Percentiles rank a stretch among this genome's conserved stretches.
Conservation (phyloP, 2,329 filamentous ascomycete species). For the Conoideocrella luteorostrata region DNA sequence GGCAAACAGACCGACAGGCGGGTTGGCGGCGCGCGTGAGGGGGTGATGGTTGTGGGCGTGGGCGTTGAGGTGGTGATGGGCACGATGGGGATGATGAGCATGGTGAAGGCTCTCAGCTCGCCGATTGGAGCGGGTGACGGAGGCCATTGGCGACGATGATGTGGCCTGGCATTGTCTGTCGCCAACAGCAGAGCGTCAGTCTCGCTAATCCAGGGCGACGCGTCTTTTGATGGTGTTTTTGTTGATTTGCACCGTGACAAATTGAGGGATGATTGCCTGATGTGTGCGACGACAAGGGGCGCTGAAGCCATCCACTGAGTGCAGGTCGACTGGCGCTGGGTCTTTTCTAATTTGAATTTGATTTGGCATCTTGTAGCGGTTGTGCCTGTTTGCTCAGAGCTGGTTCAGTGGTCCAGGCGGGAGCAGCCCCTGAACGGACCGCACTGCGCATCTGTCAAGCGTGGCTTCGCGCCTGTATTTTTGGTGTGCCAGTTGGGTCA, state of each 20-base stretch:
- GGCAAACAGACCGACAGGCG: constrained; percentile 11
- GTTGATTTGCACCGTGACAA: background rate
- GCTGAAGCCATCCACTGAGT: background rate
- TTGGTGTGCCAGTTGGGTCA: too few relatives aligned
- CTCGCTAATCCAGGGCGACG: constrained; percentile 7
- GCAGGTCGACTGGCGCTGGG: too few relatives aligned
- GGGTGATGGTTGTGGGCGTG: constrained; percentile 18
- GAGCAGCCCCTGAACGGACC: background rate
- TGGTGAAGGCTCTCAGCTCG: constrained; percentile 40
- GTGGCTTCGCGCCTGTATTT: too few relatives aligned
- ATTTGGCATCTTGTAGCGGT: too few relatives aligned
- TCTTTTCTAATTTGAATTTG: too few relatives aligned
- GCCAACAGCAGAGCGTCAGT: constrained; percentile 13
- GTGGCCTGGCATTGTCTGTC: constrained; percentile 31
- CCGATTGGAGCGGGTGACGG: constrained; percentile 44
- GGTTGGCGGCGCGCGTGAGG: constrained; percentile 16
- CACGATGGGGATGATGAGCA: constrained; percentile 16
- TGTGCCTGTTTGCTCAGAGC: too few relatives aligned
- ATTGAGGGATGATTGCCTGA: background rate
- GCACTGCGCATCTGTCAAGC: too few relatives aligned
- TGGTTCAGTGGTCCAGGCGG: background rate
- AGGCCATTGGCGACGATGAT: constrained; percentile 39
- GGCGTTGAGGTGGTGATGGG: constrained; percentile 21
- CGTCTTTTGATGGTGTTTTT: constrained; percentile 4
- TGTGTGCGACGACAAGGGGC: background rate